Evolutionary conservation across 2,329 filamentous ascomycete genomes (phyloP), one percentile per base, ranked within the genome.

Genomic region (Daldinia eschscholtzii): DNA sequence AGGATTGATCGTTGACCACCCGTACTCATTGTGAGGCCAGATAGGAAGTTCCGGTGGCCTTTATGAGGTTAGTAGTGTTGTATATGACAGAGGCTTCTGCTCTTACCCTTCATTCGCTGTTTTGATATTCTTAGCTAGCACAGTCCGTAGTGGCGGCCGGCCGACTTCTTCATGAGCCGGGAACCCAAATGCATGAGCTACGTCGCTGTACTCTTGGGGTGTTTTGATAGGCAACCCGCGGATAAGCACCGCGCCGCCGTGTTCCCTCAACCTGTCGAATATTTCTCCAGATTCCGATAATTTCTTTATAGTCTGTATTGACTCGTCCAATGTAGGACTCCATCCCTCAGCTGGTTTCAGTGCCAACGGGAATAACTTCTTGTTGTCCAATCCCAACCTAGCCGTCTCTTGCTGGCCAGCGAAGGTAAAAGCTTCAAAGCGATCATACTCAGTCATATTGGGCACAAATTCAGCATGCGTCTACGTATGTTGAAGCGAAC

Each of bases 1-100:
- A 15, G 79, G 79, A 50, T 81, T 77, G 60, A 80, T 77, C 0
- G 75, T 80, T 1, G 78, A 80, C 79, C 78, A 80, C 0, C 79
- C 79, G 35, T 80, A 81, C 63, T 81, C 79, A 35, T 78, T 80
- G 23, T 80, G 80, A 4, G 79, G 79, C 79, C 78, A 81, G 26
- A 80, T 81, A 0, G 80, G 80, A n/a, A 81, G 68, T 18, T 80
- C 77, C 6, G 79, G 77, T 3, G 79, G 79, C 1, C 68, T 53
- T 69, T 69, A 13, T 1, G n/a, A 41, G 1, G 20, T 61, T 48
- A 50, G 57, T 12, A 50, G 9, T 6, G 5, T 15, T 2, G 3
- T 2, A 15, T 23, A 30, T 0, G 12, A 30, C 26, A n/a, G 9
- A 56, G n/a, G 46, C 15, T 6, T 41, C 6, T 5, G 33, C 6